phyloP scores from a whole-genome alignment of 805 yeast genomes.

The Metschnikowia similis region DNA sequence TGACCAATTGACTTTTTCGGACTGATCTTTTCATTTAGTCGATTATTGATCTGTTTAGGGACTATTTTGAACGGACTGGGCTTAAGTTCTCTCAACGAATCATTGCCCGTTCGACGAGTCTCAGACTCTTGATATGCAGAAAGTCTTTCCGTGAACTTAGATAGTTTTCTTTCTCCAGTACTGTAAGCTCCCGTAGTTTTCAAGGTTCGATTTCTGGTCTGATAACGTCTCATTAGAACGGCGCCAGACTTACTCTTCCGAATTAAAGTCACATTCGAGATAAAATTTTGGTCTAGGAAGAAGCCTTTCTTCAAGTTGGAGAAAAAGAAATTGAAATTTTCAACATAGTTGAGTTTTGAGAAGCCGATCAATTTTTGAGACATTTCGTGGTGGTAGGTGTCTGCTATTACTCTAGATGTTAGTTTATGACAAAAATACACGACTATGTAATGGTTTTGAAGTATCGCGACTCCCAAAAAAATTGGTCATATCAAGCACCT shows the following conservation, averaged over 20 bases:
- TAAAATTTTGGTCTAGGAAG: conserved; percentile 29
- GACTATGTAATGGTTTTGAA: conserved; percentile 5
- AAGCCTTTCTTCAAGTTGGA: conserved; percentile 31
- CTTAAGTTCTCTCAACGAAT: not conserved
- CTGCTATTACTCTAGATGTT: not conserved
- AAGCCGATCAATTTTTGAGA: conserved; percentile 16
- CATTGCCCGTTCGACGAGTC: not conserved
- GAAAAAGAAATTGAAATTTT: conserved; percentile 34
- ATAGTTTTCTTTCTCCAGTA: conserved; percentile 16
- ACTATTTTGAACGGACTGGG: conserved; percentile 58
- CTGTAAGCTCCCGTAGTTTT: conserved; percentile 9
- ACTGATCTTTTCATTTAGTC: conserved; percentile 13
- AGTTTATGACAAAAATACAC: conserved; percentile 11
- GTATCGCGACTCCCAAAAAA: conserved; percentile 1
- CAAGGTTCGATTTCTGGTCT: not conserved
- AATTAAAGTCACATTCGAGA: conserved; percentile 27
- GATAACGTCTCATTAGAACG: not conserved
- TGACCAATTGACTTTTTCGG: conserved; percentile 38
- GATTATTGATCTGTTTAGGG: conserved; percentile 23
- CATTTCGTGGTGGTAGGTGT: conserved; percentile 10
- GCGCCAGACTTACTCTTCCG: conserved; percentile 1
- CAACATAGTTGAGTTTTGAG: conserved; percentile 20
- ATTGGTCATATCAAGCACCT: not conserved
- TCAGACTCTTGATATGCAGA: conserved; percentile 42
- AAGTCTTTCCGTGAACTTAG: conserved; percentile 40